phyloP scores from a whole-genome alignment of 768 basidiomycete genomes.

The Amanita polypyramis region DNA sequence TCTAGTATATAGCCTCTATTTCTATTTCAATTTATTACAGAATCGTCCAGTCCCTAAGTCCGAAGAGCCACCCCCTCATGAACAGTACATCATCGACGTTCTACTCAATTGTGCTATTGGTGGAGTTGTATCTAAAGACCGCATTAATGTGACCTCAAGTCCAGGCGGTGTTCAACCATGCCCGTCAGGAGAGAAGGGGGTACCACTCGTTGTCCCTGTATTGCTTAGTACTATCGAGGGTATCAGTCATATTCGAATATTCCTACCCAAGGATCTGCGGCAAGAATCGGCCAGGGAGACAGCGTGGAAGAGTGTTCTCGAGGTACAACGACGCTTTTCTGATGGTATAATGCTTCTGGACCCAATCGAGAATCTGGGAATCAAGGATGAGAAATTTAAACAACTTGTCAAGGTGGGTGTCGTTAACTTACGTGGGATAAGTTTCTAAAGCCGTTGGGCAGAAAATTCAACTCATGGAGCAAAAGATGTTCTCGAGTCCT shows the following conservation, averaged over 20 bases:
- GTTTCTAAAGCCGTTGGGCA: conserved; percentile 17
- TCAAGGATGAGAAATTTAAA: conserved; percentile 90
- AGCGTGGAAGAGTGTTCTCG: conserved; percentile 81
- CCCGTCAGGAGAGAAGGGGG: conserved; percentile 57
- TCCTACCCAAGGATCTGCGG: conserved; percentile 85
- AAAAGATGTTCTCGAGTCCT: conserved; percentile 70
- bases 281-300: conserved; percentile 67
- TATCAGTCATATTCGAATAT: conserved; percentile 79
- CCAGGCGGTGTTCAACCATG: conserved; percentile 74
- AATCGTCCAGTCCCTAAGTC: conserved; percentile 55
- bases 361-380: conserved; percentile 90
- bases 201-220: conserved; percentile 81
- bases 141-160: conserved; percentile 40
- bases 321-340: conserved; percentile 87
- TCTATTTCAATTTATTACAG: conserved; percentile 20
- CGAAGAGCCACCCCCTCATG: conserved; percentile 71
- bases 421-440: background rate
- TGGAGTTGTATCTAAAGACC: conserved; percentile 48
- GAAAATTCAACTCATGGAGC: conserved; percentile 91
- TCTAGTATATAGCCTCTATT: background rate
- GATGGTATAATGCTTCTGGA: conserved; percentile 82
- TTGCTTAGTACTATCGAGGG: conserved; percentile 78
- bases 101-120: conserved; percentile 71
- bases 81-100: conserved; percentile 90
- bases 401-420: conserved; percentile 58